Base-by-base conservation (phyloP, 306 rosid species). In the Sechiopsis laciniata region DNA sequence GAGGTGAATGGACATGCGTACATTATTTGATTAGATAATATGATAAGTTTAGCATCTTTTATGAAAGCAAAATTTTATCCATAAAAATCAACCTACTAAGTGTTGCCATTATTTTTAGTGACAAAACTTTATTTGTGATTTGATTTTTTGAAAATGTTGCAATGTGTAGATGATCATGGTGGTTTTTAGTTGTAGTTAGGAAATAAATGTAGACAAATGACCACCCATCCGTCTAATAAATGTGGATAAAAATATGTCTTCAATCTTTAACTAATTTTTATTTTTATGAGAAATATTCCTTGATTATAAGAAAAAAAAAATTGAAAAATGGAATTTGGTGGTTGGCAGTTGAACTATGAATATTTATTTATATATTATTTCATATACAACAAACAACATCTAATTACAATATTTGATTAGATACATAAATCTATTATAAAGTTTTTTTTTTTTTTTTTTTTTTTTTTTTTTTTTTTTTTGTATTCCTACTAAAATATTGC, bases 141-240 rank as follows among this genome's bases (percentile, higher is more conserved):
- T 10, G 54, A 40, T 42, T 10, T 53, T 17, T 65, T 65, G 71
- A 65, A 6, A 42, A 9, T 17, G 10, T 9, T 62, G 48, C 20
- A n/a, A 42, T 42, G n/a, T 40, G 16, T 62, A 26, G 13, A 26
- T 26, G 48, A 15, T 29, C 20, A 29, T 8, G 21, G 21, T 37
- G 16, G 53, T 65, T 40, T 60, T n/a, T 65, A 17, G 71, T 65
- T 65, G 24, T 40, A 9, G 53, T 65, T 65, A n/a, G 52, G 29
- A 65, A 65, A 65, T 42, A 65, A 65, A 65, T 65, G 53, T n/a
- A 9, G 45, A 5, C 69, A 63, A 62, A 62, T 62, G 24, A 63
- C 46, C 14, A 37, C 0, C 8, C 48, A 32, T 63, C 51, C n/a
- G 7, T 63, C 51, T 63, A 37, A 63, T 32, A 8, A 63, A 63